Conservation (phyloP, 2,329 filamentous ascomycete species). For the Orbilia ellipsospora region DNA sequence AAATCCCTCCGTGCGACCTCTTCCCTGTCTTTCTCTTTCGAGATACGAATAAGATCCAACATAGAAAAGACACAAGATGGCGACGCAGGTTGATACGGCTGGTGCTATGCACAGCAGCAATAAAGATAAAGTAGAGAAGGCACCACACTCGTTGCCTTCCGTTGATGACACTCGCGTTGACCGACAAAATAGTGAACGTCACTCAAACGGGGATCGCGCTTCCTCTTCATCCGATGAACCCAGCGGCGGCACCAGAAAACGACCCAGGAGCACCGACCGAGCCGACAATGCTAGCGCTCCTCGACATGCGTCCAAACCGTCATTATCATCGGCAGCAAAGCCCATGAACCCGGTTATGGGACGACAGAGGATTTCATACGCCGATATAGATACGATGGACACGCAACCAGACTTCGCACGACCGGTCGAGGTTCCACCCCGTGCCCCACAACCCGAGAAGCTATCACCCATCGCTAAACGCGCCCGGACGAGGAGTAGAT, state of each 20-base stretch:
- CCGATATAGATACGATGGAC: constrained; percentile 59
- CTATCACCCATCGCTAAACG: constrained; percentile 56
- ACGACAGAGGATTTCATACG: constrained; percentile 59
- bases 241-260: constrained; percentile 38
- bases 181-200: constrained; percentile 59
- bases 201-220: constrained; percentile 27
- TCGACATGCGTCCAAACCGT: constrained; percentile 57
- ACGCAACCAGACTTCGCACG: constrained; percentile 56
- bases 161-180: constrained; percentile 60
- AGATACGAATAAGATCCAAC: too few species aligned
- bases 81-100: constrained; percentile 43
- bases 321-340: constrained; percentile 17
- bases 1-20: constrained; percentile 11
- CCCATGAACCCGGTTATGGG: constrained; percentile 32
- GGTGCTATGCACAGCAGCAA: constrained; percentile 45
- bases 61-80: constrained; percentile 30
- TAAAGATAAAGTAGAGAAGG: constrained; percentile 60
- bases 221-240: constrained; percentile 23
- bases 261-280: constrained; percentile 34
- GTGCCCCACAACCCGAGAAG: constrained; percentile 21
- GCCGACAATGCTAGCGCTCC: constrained; percentile 29
- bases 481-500: constrained; percentile 58
- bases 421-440: constrained; percentile 30
- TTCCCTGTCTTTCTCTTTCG: not conserved
- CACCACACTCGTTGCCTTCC: constrained; percentile 61